Evolutionary conservation across 78 protist species (phyloP).

Genomic region (Isochrysis galbana): DNA sequence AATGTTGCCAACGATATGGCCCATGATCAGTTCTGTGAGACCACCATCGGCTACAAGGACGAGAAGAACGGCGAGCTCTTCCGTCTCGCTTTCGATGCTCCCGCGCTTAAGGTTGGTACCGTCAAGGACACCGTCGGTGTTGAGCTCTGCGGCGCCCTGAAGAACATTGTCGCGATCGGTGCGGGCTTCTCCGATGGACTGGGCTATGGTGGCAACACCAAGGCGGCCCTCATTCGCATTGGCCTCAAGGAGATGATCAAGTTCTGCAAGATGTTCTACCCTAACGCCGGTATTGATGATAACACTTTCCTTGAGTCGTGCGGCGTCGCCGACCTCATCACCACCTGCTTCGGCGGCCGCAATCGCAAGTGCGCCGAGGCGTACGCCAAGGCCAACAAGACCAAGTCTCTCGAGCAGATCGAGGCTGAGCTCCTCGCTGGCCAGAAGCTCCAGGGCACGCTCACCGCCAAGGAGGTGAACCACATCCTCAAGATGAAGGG

Average conservation of each 20-base stretch:
- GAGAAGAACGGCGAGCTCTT: slow-evolving; percentile 35
- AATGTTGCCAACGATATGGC: slow-evolving; percentile 74
- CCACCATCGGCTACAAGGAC: slow-evolving; percentile 51
- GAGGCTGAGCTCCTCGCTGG: slow-evolving; percentile 68
- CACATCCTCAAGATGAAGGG: slow-evolving; percentile 37
- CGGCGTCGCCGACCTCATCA: too few species aligned
- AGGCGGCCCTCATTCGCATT: slow-evolving; percentile 70
- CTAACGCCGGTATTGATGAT: neutral
- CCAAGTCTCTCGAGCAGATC: slow-evolving; percentile 37
- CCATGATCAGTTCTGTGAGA: slow-evolving; percentile 62
- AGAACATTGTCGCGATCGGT: slow-evolving; percentile 74
- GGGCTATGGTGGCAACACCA: slow-evolving; percentile 57
- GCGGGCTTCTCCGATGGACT: slow-evolving; percentile 76
- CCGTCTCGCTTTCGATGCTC: slow-evolving; percentile 27
- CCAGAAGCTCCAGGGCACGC: slow-evolving; percentile 73
- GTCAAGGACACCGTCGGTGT: slow-evolving; percentile 56
- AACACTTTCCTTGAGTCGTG: slow-evolving; percentile 63
- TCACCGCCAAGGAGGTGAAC: slow-evolving; percentile 66
- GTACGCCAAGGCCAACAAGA: slow-evolving; percentile 9
- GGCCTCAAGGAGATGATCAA: slow-evolving; percentile 17
- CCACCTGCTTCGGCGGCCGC: slow-evolving; percentile 65
- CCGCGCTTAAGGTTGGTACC: slow-evolving; percentile 30
- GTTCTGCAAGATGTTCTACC: slow-evolving; percentile 44
- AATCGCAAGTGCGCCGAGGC: slow-evolving; percentile 69
- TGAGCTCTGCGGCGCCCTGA: slow-evolving; percentile 75